phyloP scores from a whole-genome alignment of 371 early-diverging fungal genomes.

The Haplosporangium sp. region DNA sequence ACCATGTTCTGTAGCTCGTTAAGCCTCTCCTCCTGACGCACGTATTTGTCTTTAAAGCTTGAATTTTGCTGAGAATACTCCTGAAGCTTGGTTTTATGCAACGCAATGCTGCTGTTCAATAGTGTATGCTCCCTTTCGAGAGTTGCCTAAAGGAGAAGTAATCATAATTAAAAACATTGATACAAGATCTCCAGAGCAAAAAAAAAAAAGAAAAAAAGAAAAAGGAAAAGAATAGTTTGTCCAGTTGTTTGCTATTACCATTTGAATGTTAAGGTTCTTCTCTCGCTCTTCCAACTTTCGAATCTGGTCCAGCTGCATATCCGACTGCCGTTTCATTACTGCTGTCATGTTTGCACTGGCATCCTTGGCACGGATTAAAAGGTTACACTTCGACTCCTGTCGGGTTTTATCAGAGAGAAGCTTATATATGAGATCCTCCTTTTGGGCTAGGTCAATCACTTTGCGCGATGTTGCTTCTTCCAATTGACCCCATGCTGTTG shows the following conservation, averaged over 20 bases:
- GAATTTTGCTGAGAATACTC: constrained; percentile 46
- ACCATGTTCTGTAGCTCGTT: constrained; percentile 62
- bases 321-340: constrained; percentile 79
- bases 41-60: constrained; percentile 45
- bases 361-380: constrained; percentile 77
- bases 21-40: constrained; percentile 46
- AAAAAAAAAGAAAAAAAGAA: no score
- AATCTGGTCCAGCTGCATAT: constrained; percentile 87
- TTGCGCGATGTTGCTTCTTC: constrained; percentile 85
- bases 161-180: no score
- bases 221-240: not conserved
- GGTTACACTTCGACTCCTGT: constrained; percentile 45
- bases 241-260: constrained; percentile 45
- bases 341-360: constrained; percentile 72
- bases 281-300: constrained; percentile 82
- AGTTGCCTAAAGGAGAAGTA: constrained; percentile 41
- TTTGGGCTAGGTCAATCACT: constrained; percentile 75
- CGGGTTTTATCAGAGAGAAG: constrained; percentile 73
- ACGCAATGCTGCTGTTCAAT: constrained; percentile 23
- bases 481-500: constrained; percentile 79
- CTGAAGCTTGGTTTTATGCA: constrained; percentile 48
- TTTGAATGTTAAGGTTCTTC: constrained; percentile 71
- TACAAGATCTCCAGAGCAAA: no score
- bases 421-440: constrained; percentile 83
- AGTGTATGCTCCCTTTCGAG: constrained; percentile 47